Evolutionary conservation across 164 flowering plant species (phyloP), one percentile per base, ranked within the genome.

Genomic region (Tetracentron sinense): DNA sequence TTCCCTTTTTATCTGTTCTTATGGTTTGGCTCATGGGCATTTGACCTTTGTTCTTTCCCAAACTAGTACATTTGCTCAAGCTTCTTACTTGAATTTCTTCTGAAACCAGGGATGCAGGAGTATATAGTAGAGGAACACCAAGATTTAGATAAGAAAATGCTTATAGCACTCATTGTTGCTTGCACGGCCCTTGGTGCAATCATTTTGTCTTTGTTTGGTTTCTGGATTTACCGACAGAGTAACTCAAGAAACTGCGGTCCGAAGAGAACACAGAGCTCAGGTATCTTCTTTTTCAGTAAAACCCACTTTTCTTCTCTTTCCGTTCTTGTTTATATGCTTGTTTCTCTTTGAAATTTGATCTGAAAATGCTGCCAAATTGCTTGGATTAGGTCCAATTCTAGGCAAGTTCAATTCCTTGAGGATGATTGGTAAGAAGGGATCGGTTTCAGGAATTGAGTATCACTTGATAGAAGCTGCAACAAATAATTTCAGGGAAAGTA

Each of bases 391-490:
- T 54, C 79, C 85, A 21, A 62, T 82, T 61, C 28, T 77, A 69
- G 74, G 79, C 25, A 81, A 82, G 54, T 81, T 82, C 50, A 71
- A 63, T 65, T 74, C 92, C 19, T 23, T 77, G 50, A 81, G 48
- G 72, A 70, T 73, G 68, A 72, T 47, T 65, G 68, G 72, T 31
- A 83, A 72, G 62, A 87, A 83, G 72, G 85, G 85, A 54, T 76
- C 82, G 19, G 78, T 82, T 11, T 31, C 83, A 21, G 42, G 77
- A 42, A 74, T 89, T 42, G 99, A 91, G 56, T 85, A 82, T 60
- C 72, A 79, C 42, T 30, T 71, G 58, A 64, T 94, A 58, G 97
- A 85, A 62, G 73, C 86, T 33, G 90, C 83, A 7, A 89, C 97
- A 8, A 65, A 74, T 63, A 81, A 81, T 69, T 94, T 94, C 56